Conservation (phyloP, 2,329 filamentous ascomycete species). For the Metarhizium rileyi region DNA sequence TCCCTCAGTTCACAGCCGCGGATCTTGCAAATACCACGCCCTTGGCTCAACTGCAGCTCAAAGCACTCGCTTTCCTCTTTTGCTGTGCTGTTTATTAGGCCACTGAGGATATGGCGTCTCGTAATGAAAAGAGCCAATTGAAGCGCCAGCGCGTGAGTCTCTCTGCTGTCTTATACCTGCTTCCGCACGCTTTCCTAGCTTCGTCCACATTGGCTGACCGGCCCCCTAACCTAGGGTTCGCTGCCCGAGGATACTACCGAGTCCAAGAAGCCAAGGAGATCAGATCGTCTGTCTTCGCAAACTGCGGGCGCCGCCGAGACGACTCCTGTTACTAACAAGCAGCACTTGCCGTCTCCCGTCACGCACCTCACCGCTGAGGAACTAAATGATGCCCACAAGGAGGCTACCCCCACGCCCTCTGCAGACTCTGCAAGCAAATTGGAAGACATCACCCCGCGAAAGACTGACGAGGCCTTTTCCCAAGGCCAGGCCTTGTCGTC, state of each 20-base stretch:
- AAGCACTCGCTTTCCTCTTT: neutral
- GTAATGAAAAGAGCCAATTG: slow-evolving; percentile 69
- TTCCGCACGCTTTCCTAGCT: slow-evolving; percentile 9
- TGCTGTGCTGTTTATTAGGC: neutral
- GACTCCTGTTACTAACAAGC: slow-evolving; percentile 51
- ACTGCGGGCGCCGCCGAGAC: slow-evolving; percentile 29
- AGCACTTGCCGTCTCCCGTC: slow-evolving; percentile 72
- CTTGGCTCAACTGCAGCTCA: slow-evolving; percentile 4
- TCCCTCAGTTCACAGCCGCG: neutral
- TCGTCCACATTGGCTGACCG: slow-evolving; percentile 15
- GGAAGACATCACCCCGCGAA: slow-evolving; percentile 44
- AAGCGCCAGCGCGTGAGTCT: slow-evolving; percentile 66
- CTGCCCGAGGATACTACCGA: slow-evolving; percentile 54
- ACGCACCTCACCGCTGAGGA: slow-evolving; percentile 51
- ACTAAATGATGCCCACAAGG: slow-evolving; percentile 52
- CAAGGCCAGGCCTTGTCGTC: slow-evolving; percentile 38
- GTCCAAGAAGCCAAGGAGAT: slow-evolving; percentile 76
- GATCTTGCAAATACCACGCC: neutral
- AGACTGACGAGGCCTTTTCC: slow-evolving; percentile 37
- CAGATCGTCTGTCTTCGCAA: slow-evolving; percentile 50
- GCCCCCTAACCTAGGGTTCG: slow-evolving; percentile 44
- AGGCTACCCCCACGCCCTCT: slow-evolving; percentile 61
- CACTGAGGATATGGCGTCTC: slow-evolving; percentile 42
- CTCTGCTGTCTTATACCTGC: slow-evolving; percentile 11
- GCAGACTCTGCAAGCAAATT: slow-evolving; percentile 50